phyloP scores from a whole-genome alignment of 768 basidiomycete genomes.

The Psilocybe sp. region DNA sequence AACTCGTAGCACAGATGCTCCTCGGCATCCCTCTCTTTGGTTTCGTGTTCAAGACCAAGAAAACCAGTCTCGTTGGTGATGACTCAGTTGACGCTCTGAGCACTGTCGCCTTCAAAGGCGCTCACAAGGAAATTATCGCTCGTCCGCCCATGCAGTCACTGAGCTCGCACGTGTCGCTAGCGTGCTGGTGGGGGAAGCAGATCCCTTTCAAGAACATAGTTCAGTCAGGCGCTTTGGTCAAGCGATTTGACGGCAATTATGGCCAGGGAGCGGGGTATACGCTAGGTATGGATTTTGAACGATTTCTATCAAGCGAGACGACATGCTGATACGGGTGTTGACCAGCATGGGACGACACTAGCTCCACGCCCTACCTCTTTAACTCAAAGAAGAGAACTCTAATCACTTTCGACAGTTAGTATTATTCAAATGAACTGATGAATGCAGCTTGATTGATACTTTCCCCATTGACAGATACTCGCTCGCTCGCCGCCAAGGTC shows the following conservation, averaged over 20 bases:
- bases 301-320: neutral
- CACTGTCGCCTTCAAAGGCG: neutral
- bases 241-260: constrained; percentile 39
- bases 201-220: constrained; percentile 44
- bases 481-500: constrained; percentile 2
- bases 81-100: neutral
- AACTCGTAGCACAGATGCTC: constrained; percentile 35
- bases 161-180: constrained; percentile 7
- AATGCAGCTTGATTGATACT: too few relatives aligned
- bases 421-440: too few relatives aligned
- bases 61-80: constrained; percentile 25
- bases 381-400: constrained; percentile 41
- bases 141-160: constrained; percentile 1
- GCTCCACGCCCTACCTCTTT: constrained; percentile 55
- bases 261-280: constrained; percentile 41
- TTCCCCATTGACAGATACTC: too few relatives aligned
- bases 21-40: constrained; percentile 66
- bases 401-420: constrained; percentile 58
- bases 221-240: constrained; percentile 39
- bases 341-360: constrained; percentile 62
- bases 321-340: constrained; percentile 14
- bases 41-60: constrained; percentile 51
- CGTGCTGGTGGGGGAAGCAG: constrained; percentile 41
- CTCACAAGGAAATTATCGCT: constrained; percentile 1
- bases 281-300: constrained; percentile 26